Conservation (phyloP, 176 grass and related monocot genomes). For the sorghum (Sorghum bicolor) region DNA sequence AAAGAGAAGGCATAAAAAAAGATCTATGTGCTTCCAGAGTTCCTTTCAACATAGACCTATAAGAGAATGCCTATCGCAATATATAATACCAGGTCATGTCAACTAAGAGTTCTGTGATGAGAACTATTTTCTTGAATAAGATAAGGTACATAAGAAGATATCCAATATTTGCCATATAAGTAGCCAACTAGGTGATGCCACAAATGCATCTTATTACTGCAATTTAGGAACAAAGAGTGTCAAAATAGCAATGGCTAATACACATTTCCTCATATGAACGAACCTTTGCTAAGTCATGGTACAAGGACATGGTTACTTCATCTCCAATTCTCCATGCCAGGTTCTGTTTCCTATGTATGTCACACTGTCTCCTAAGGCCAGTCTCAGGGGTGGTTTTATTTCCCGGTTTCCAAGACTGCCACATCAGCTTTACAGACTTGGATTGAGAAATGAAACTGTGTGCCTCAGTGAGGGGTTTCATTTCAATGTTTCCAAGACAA, state of each 20-base stretch:
- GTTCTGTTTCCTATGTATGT: not conserved
- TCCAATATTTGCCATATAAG: not conserved
- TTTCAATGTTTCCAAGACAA: too few relatives aligned
- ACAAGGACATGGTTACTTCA: not conserved
- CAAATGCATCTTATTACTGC: conserved; percentile 13
- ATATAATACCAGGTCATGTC: not conserved
- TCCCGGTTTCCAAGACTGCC: too few relatives aligned
- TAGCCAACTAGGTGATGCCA: not conserved
- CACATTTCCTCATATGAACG: not conserved
- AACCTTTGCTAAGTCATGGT: not conserved
- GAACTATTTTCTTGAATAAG: not conserved
- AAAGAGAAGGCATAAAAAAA: not conserved
- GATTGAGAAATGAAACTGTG: too few relatives aligned
- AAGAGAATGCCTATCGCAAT: not conserved
- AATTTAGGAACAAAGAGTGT: not conserved
- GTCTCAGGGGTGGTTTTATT: too few relatives aligned
- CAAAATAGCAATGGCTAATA: not conserved
- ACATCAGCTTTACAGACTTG: too few relatives aligned
- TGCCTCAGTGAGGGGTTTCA: too few relatives aligned
- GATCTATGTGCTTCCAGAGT: not conserved
- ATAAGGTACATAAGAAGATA: not conserved
- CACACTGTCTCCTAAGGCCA: not conserved
- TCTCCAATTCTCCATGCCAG: not conserved
- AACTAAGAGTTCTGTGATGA: not conserved
- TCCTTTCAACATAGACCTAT: conserved; percentile 2